These are phyloP conservation scores for Aspergillus candidus DNA, from an alignment of 2,329 filamentous ascomycete genomes.

Conservation along the genomic window DNA sequence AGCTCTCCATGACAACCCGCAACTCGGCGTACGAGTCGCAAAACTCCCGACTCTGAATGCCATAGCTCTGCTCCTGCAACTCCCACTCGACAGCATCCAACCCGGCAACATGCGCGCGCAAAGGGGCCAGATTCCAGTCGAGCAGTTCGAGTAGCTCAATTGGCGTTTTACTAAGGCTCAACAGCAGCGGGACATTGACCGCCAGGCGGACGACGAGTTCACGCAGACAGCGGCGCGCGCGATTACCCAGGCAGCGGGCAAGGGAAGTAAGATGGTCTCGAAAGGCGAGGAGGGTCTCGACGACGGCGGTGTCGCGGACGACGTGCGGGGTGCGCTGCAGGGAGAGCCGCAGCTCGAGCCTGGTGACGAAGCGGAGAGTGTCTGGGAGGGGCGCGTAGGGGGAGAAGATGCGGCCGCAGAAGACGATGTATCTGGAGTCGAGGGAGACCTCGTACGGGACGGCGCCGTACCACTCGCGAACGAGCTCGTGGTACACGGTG, in stretches of 20 bases:
- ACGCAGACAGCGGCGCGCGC: neutral
- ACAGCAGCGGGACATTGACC: constrained; percentile 6
- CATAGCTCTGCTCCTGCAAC: constrained; percentile 9
- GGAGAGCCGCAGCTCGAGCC: constrained; percentile 3
- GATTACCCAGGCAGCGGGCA: neutral
- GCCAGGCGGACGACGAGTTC: constrained; percentile 2
- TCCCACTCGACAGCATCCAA: constrained; percentile 1
- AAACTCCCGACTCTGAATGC: constrained; percentile 7
- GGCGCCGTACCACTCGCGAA: constrained; percentile 9
- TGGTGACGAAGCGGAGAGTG: constrained; percentile 4
- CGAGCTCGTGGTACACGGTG: constrained; percentile 6
- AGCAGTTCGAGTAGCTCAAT: constrained; percentile 6
- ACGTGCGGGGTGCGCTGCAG: constrained; percentile 7
- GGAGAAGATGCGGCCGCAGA: constrained; percentile 7
- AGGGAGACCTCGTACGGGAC: constrained; percentile 6
- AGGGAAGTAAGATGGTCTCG: constrained; percentile 3
- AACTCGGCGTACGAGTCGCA: constrained; percentile 1
- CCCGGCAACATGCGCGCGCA: constrained; percentile 1
- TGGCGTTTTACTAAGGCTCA: constrained; percentile 10
- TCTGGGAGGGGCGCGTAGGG: constrained; percentile 7
- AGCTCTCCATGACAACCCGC: constrained; percentile 4
- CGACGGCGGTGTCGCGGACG: constrained; percentile 1
- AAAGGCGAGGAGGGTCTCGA: constrained; percentile 5
- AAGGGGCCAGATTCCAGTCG: constrained; percentile 4
- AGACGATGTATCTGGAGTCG: constrained; percentile 9